These are phyloP conservation scores for Pseudogymnoascus sp. DNA, from an alignment of 2,329 filamentous ascomycete genomes.

Conservation along the genomic window DNA sequence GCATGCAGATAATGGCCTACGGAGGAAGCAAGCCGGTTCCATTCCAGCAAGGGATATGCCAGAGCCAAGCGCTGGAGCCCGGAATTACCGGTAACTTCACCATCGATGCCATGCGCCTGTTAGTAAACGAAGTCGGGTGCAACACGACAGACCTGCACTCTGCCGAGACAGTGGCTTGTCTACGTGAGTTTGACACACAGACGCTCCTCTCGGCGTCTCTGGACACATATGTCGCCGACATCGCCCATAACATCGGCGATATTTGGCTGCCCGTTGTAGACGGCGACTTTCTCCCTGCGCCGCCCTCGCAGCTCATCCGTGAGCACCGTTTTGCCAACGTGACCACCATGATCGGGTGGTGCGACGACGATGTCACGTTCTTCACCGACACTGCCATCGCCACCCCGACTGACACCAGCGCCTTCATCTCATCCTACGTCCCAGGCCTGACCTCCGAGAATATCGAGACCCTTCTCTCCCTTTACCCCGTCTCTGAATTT, in stretches of 20 bases:
- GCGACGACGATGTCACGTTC: slow-evolving; percentile 10
- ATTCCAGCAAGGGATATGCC: slow-evolving; percentile 38
- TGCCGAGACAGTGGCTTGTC: slow-evolving; percentile 36
- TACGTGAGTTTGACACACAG: slow-evolving; percentile 35
- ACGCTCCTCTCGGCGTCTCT: slow-evolving; percentile 37
- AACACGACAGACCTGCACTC: slow-evolving; percentile 34
- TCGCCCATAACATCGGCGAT: slow-evolving; percentile 41
- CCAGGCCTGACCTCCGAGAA: slow-evolving; percentile 30
- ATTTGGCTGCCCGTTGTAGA: slow-evolving; percentile 33
- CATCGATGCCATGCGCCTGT: slow-evolving; percentile 35
- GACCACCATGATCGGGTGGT: slow-evolving; percentile 15
- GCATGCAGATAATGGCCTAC: slow-evolving; percentile 41
- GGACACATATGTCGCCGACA: slow-evolving; percentile 33
- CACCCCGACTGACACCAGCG: slow-evolving; percentile 31
- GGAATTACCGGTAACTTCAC: slow-evolving; percentile 42
- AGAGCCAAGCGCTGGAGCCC: slow-evolving; percentile 43
- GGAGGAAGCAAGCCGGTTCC: slow-evolving; percentile 35
- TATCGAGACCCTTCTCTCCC: slow-evolving; percentile 34
- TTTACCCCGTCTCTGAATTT: slow-evolving; percentile 45
- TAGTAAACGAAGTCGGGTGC: slow-evolving; percentile 38
- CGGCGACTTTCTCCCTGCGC: slow-evolving; percentile 12
- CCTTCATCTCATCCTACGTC: not conserved
- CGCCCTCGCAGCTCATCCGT: slow-evolving; percentile 11
- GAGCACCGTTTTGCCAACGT: slow-evolving; percentile 11
- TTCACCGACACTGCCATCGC: not conserved